These are phyloP conservation scores for Ascochyta clinopodiicola DNA, from an alignment of 2,329 filamentous ascomycete genomes.

Conservation along the genomic window DNA sequence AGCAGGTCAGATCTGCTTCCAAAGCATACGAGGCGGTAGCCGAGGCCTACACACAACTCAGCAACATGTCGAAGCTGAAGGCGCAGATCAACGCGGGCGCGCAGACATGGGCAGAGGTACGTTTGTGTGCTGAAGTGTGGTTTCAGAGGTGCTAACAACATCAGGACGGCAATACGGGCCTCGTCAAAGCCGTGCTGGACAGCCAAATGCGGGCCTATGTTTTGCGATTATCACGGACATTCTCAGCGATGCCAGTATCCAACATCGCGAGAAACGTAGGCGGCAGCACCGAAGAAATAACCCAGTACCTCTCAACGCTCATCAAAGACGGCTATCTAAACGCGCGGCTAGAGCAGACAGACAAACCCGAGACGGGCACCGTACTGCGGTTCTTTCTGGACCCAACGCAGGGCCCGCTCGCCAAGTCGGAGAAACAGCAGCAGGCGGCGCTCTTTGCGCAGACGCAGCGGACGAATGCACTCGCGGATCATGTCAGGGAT, in stretches of 20 bases:
- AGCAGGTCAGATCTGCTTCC: slow-evolving; percentile 64
- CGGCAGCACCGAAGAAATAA: slow-evolving; percentile 58
- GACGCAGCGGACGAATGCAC: slow-evolving; percentile 56
- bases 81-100: slow-evolving; percentile 67
- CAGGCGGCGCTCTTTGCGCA: slow-evolving; percentile 57
- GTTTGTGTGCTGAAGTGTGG: slow-evolving; percentile 18
- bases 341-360: slow-evolving; percentile 57
- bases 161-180: slow-evolving; percentile 73
- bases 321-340: slow-evolving; percentile 59
- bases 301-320: slow-evolving; percentile 60
- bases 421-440: slow-evolving; percentile 50
- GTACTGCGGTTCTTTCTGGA: slow-evolving; percentile 62
- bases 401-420: slow-evolving; percentile 45
- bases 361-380: slow-evolving; percentile 47
- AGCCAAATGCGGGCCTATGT: slow-evolving; percentile 80
- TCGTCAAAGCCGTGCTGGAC: slow-evolving; percentile 72
- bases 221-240: slow-evolving; percentile 74
- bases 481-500: slow-evolving; percentile 60
- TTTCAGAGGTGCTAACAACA: slow-evolving; percentile 25
- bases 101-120: slow-evolving; percentile 65
- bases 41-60: slow-evolving; percentile 65
- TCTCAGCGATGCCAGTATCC: slow-evolving; percentile 66
- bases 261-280: slow-evolving; percentile 61
- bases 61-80: slow-evolving; percentile 62
- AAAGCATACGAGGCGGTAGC: slow-evolving; percentile 76